Evolutionary conservation across 805 yeast genomes (phyloP).

Genomic region (Yamadazyma scolyti): DNA sequence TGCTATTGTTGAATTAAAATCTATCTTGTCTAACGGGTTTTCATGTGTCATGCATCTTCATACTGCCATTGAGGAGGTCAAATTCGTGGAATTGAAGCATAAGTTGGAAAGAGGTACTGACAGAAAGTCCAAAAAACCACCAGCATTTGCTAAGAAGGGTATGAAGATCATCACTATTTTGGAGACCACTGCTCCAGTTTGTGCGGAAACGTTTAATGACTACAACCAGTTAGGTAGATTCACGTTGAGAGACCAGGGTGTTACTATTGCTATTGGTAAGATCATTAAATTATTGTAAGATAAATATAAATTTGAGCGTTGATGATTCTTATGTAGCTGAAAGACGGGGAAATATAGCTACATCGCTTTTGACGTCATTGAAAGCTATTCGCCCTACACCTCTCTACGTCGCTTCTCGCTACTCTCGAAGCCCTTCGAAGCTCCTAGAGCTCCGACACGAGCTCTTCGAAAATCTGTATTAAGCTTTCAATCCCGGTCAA

Average conservation of each 20-base stretch:
- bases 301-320: too few relatives aligned
- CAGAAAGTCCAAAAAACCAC: slow-evolving; percentile 93
- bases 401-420: too few relatives aligned
- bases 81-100: slow-evolving; percentile 76
- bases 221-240: slow-evolving; percentile 97
- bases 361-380: not conserved
- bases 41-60: slow-evolving; percentile 99
- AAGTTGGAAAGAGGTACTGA: slow-evolving; percentile 95
- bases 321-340: not conserved
- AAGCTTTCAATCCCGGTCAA: slow-evolving; percentile 68
- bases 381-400: not conserved
- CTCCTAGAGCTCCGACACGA: slow-evolving; percentile 1
- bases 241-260: slow-evolving; percentile 97
- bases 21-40: slow-evolving; percentile 91
- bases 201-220: slow-evolving; percentile 88
- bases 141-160: slow-evolving; percentile 98
- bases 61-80: slow-evolving; percentile 96
- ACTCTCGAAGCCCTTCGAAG: too few relatives aligned
- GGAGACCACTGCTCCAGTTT: slow-evolving; percentile 82
- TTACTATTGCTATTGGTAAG: slow-evolving; percentile 97
- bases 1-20: slow-evolving; percentile 93
- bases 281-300: slow-evolving; percentile 66
- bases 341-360: too few relatives aligned
- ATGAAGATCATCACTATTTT: slow-evolving; percentile 95
- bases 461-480: slow-evolving; percentile 36